These are phyloP conservation scores for Agarophyton chilense DNA, from an alignment of 23 red algal genomes.

Conservation along the genomic window DNA sequence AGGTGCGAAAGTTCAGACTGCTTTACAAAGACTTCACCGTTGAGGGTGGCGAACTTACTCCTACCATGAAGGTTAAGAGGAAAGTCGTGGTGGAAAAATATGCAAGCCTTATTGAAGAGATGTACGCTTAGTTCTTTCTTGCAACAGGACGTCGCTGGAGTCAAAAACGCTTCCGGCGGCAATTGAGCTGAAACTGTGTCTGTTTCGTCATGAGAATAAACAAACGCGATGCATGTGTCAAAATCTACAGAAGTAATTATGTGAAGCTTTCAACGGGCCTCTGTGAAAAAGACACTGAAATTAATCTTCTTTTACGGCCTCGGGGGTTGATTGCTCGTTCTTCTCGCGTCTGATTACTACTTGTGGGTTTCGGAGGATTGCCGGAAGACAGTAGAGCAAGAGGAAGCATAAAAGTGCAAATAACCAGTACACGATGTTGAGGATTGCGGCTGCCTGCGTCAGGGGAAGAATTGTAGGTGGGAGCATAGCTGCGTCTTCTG, in stretches of 20 bases:
- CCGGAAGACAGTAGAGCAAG: constrained; percentile 54
- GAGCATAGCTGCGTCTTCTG: constrained; percentile 8
- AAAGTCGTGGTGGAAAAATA: constrained; percentile 76
- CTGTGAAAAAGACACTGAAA: too few relatives aligned
- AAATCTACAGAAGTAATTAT: too few relatives aligned
- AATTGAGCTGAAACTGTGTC: too few relatives aligned
- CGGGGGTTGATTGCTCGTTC: neutral
- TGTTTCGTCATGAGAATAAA: too few relatives aligned
- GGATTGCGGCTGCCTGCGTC: constrained; percentile 47
- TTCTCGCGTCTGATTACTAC: neutral
- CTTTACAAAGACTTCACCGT: constrained; percentile 81
- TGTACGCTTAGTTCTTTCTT: constrained; percentile 21
- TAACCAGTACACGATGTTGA: constrained; percentile 65
- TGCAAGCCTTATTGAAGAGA: constrained; percentile 49
- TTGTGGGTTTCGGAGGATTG: constrained; percentile 31
- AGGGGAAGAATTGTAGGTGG: constrained; percentile 27
- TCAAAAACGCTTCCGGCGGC: too few relatives aligned
- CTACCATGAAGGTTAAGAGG: constrained; percentile 97
- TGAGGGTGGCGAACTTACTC: constrained; percentile 87
- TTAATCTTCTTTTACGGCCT: neutral
- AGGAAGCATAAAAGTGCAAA: constrained; percentile 60
- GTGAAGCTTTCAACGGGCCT: too few relatives aligned
- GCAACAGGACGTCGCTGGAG: neutral
- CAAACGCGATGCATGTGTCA: too few relatives aligned
- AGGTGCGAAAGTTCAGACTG: constrained; percentile 68